phyloP scores from a whole-genome alignment of 257 asterid species.

The Plantago elongata region DNA sequence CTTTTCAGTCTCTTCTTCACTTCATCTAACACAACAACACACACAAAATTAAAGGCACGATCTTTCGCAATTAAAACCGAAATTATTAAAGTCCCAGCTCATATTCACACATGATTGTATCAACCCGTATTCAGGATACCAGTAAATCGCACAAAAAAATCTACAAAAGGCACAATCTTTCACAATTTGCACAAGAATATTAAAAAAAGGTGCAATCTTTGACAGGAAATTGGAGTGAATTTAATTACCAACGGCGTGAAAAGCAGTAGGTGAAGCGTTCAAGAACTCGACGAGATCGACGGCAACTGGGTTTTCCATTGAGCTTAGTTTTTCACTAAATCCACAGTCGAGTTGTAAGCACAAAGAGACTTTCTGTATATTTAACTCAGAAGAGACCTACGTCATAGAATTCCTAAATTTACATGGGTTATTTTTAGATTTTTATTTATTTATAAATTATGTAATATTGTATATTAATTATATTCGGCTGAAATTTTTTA shows the following conservation, averaged over 20 bases:
- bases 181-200: background rate
- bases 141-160: background rate
- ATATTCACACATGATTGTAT: no score
- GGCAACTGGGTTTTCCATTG: slow-evolving; percentile 60
- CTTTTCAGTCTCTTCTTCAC: slow-evolving; percentile 62
- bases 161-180: no score
- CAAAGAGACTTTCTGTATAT: no score
- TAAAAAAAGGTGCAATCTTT: no score
- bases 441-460: no score
- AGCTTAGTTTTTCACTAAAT: background rate
- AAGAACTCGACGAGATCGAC: slow-evolving; percentile 72
- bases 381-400: no score
- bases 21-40: slow-evolving; percentile 46
- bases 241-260: slow-evolving; percentile 84
- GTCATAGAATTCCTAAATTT: no score
- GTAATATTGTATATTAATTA: no score
- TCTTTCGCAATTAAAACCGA: no score
- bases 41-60: background rate
- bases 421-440: no score
- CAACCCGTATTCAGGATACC: background rate
- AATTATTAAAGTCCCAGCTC: no score
- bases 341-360: background rate
- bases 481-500: no score
- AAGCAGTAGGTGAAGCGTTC: slow-evolving; percentile 93
- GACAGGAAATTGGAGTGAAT: background rate